Percentiles rank a stretch among this genome's conserved stretches.
These are phyloP conservation scores for Davidsoniella neocaledoniae DNA, from an alignment of 2,329 filamentous ascomycete species.

Conservation along the genomic window DNA sequence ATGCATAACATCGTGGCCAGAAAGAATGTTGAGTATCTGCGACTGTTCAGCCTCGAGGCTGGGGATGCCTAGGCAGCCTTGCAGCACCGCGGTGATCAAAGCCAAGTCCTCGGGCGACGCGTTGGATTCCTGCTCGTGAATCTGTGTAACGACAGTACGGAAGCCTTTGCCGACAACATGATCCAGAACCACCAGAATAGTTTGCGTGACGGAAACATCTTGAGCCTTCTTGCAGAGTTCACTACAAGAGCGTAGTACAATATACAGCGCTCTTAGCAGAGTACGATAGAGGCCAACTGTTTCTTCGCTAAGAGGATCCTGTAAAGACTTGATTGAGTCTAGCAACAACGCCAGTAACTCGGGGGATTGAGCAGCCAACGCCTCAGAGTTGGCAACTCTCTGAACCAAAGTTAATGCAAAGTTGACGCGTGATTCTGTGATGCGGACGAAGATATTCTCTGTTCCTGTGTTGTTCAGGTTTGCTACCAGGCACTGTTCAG, in stretches of 20 bases:
- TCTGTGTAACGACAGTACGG: constrained; percentile 58
- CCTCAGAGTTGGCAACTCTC: constrained; percentile 46
- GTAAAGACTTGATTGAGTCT: constrained; percentile 34
- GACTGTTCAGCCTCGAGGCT: constrained; percentile 54
- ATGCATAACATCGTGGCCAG: constrained; percentile 56
- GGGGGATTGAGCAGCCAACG: constrained; percentile 33
- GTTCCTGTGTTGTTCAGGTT: constrained; percentile 59
- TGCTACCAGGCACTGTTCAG: constrained; percentile 59
- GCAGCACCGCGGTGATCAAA: constrained; percentile 73
- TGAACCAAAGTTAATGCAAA: constrained; percentile 72
- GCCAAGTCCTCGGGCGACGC: constrained; percentile 58
- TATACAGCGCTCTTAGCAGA: constrained; percentile 69
- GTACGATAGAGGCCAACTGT: constrained; percentile 61
- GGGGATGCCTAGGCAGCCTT: constrained; percentile 65
- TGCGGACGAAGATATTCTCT: constrained; percentile 63
- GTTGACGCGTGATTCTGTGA: constrained; percentile 61
- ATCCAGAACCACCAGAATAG: constrained; percentile 64
- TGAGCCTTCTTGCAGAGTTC: constrained; percentile 14
- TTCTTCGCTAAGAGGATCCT: constrained; percentile 34
- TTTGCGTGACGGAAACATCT: constrained; percentile 31
- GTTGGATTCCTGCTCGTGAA: constrained; percentile 54
- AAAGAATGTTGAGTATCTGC: constrained; percentile 54
- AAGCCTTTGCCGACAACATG: constrained; percentile 69
- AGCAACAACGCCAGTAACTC: constrained; percentile 34
- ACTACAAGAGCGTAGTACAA: constrained; percentile 55